phyloP scores from a whole-genome alignment of 495 filamentous ascomycete species.

The Achaetomiella virescens region DNA sequence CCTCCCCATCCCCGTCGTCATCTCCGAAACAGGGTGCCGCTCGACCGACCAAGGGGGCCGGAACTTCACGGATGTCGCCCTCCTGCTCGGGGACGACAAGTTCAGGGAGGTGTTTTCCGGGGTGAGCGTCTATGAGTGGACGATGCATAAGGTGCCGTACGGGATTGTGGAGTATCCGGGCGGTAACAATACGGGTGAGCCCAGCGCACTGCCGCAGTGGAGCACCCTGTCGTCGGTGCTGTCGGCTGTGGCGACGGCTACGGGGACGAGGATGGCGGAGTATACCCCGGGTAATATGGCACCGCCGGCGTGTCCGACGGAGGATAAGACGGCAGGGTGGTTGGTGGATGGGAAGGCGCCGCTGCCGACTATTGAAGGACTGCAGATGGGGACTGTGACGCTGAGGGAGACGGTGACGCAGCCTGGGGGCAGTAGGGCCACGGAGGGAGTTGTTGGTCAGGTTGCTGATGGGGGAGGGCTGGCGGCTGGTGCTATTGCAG shows the following conservation, averaged over 20 bases:
- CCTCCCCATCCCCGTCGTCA: neutral
- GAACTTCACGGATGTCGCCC: neutral
- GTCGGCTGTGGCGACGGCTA: neutral
- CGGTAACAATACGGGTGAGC: neutral
- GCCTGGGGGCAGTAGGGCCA: neutral
- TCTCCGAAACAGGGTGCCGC: neutral
- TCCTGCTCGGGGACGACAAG: neutral
- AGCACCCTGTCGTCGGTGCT: neutral
- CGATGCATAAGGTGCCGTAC: slow-evolving; percentile 63
- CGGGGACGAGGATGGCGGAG: too few relatives aligned
- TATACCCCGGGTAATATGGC: too few relatives aligned
- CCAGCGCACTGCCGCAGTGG: neutral
- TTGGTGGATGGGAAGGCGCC: neutral
- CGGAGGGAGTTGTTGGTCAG: neutral
- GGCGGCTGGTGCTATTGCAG: slow-evolving; percentile 2
- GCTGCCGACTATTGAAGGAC: slow-evolving; percentile 6
- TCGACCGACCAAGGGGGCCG: neutral
- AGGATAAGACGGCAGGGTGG: neutral
- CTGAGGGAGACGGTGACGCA: neutral
- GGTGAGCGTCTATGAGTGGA: slow-evolving; percentile 71
- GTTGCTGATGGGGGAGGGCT: neutral
- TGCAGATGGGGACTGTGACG: slow-evolving; percentile 6
- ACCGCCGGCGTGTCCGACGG: slow-evolving; percentile 9
- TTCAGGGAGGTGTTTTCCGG: slow-evolving; percentile 52
- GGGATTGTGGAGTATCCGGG: slow-evolving; percentile 46